Base-by-base conservation (phyloP, 2,329 filamentous ascomycete species). In the Berkeleyomyces rouxiae region DNA sequence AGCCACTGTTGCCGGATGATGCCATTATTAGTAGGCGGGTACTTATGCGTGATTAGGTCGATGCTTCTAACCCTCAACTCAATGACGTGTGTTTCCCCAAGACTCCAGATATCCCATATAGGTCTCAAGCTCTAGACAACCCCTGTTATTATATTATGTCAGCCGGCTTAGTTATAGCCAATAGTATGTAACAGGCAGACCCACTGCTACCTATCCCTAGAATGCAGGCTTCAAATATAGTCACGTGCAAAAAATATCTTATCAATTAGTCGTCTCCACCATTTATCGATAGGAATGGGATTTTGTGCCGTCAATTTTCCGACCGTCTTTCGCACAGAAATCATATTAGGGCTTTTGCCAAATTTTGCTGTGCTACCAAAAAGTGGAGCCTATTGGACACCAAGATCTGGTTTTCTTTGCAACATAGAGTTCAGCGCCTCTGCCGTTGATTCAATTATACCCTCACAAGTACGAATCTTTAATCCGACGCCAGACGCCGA, bases 1-100 rank as follows among this genome's bases (percentile, higher is more conserved):
- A 99, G 76, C 90, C 86, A 66, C 81, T 79, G 66, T 75, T 83
- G 67, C 81, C 76, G 39, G 61, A 60, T 36, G 63, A 55, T 47
- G 63, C 58, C 63, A 65, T 65, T 58, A 40, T 65, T 39, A 6
- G 6, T n/a, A 43, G 33, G 57, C 13, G 36, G 13, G 49, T 43
- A 44, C 39, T 10, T 2, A 39, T 31, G 33, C 5, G 39, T 59
- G 44, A 13, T 60, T 31, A 61, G 47, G 51, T 55, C 51, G 51
- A 55, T 55, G 51, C 51, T 55, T 39, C 51, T 37, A 39, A 39
- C 51, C 51, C 33, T 39, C 33, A 55, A 55, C n/a, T 23, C 58
- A 59, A 62, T 59, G 57, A 64, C 63, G 43, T 64, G 60, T 62
- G 59, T 23, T 23, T 53, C 31, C 23, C 42, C 43, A 9, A 62